Conservation (phyloP, 164 flowering plant species). For the Echeveria elegans region DNA sequence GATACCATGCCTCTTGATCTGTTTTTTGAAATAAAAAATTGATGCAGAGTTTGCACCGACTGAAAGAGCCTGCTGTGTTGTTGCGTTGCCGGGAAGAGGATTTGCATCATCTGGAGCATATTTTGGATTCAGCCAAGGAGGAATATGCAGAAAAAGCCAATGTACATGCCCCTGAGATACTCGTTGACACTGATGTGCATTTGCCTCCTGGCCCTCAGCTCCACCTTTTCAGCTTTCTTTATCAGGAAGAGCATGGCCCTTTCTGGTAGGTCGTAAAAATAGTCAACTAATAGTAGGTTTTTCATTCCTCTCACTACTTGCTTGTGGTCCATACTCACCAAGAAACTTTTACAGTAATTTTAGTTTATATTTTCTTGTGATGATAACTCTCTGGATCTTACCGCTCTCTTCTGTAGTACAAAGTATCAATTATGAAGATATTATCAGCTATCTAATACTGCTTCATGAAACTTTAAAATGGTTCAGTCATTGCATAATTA, state of each 20-base stretch:
- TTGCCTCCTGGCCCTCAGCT: constrained; percentile 74
- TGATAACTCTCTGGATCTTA: neutral
- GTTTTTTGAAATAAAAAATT: neutral
- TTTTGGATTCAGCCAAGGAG: constrained; percentile 55
- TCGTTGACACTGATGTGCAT: constrained; percentile 42
- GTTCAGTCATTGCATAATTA: no score
- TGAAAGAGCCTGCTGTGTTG: no score
- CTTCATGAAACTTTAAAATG: no score
- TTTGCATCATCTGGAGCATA: constrained; percentile 45
- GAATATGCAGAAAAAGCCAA: no score
- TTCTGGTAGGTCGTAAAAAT: constrained; percentile 44
- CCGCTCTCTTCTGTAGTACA: no score
- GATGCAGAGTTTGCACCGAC: constrained; percentile 72
- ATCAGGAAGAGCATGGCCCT: constrained; percentile 53
- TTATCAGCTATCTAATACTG: no score
- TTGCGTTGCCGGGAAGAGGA: constrained; percentile 82
- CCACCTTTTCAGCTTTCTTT: constrained; percentile 75
- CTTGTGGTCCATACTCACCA: neutral
- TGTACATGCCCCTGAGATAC: constrained; percentile 69
- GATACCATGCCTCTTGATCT: neutral
- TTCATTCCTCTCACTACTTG: neutral
- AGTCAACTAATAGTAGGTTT: neutral
- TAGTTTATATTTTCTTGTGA: no score
- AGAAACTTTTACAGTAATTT: no score
- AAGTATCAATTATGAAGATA: no score